Percentiles rank a stretch among this genome's conserved stretches.
These are phyloP conservation scores for Leccinum proliferum DNA, from an alignment of 1,284 basidiomycete genomes.

Conservation along the genomic window DNA sequence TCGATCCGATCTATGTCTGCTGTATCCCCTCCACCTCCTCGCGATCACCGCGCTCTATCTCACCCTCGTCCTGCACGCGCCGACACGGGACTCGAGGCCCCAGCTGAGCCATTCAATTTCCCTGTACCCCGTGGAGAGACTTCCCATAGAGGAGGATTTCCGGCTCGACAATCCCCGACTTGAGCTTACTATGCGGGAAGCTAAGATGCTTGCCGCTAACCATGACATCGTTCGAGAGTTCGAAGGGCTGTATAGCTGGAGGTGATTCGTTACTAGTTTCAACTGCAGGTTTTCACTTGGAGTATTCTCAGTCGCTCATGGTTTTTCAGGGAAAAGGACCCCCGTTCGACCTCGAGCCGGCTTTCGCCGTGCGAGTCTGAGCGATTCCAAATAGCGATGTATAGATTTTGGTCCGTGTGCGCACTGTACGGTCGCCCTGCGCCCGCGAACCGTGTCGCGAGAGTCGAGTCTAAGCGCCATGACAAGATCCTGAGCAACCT, in stretches of 20 bases:
- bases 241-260: constrained; percentile 33
- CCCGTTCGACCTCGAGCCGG: constrained; percentile 18
- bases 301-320: too few species aligned
- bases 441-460: background rate
- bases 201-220: constrained; percentile 14
- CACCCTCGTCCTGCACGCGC: constrained; percentile 64
- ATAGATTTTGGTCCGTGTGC: constrained; percentile 29
- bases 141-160: constrained; percentile 11
- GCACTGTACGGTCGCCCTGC: constrained; percentile 16
- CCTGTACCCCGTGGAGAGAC: constrained; percentile 4
- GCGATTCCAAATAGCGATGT: constrained; percentile 31
- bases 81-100: constrained; percentile 34
- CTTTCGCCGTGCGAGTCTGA: constrained; percentile 25
- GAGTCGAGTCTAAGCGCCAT: background rate
- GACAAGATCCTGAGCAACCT: constrained; percentile 6
- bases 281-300: too few species aligned
- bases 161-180: background rate
- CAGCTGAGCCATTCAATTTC: background rate
- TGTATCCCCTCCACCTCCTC: constrained; percentile 93
- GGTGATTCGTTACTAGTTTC: constrained; percentile 18
- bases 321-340: constrained; percentile 23
- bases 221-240: constrained; percentile 20
- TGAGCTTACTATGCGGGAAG: constrained; percentile 7
- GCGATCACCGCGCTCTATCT: constrained; percentile 90
- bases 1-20: constrained; percentile 82